These are phyloP conservation scores for Cryptosporidium ubiquitum DNA, from an alignment of 169 alveolate species.

Conservation along the genomic window DNA sequence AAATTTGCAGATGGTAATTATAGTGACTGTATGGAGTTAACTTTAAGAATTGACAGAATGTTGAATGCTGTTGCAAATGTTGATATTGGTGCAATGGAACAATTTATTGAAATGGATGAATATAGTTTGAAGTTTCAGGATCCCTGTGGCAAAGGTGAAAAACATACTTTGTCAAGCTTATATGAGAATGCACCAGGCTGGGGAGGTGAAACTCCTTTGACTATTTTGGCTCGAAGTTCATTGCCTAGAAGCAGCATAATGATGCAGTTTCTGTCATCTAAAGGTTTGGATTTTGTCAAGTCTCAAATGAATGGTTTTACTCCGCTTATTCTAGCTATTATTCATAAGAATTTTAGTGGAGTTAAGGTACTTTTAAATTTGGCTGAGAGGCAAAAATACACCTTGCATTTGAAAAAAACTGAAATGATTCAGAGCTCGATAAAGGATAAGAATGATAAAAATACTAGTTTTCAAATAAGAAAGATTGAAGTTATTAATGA, in stretches of 20 bases:
- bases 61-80: conserved; percentile 60
- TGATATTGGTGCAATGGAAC: conserved; percentile 68
- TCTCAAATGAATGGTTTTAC: conserved; percentile 68
- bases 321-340: conserved; percentile 60
- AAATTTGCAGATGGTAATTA: conserved; percentile 39
- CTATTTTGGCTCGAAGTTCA: conserved; percentile 50
- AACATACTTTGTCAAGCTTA: conserved; percentile 19
- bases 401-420: conserved; percentile 4
- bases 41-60: conserved; percentile 68
- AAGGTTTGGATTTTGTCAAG: conserved; percentile 53
- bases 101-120: conserved; percentile 62
- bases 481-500: conserved; percentile 31
- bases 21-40: conserved; percentile 44
- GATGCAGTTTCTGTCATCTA: conserved; percentile 61
- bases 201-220: conserved; percentile 73
- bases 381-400: conserved; percentile 48
- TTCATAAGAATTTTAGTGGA: conserved; percentile 59
- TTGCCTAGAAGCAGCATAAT: conserved; percentile 62
- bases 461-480: background rate
- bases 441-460: background rate
- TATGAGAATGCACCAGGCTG: conserved; percentile 75
- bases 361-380: conserved; percentile 54
- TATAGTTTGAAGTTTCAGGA: conserved; percentile 5
- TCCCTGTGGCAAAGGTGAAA: background rate
- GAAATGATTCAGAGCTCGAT: background rate